Evolutionary conservation across 805 yeast species (phyloP).

Genomic region (Monosporozyma solicola): DNA sequence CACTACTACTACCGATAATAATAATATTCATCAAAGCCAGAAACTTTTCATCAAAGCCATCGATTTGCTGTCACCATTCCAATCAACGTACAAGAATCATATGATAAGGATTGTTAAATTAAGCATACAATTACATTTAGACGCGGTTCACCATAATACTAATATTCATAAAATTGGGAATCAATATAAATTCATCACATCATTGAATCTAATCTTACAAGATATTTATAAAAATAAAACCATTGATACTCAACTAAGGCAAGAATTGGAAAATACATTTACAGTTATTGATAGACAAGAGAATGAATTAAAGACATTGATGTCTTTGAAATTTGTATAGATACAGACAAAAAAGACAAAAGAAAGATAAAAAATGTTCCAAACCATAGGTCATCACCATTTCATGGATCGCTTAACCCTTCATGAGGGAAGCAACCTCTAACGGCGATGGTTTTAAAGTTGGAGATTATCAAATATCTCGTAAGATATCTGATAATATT

Average conservation of each 20-base stretch:
- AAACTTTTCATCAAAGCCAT: slow-evolving; percentile 15
- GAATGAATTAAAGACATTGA: slow-evolving; percentile 20
- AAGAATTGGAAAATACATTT: slow-evolving; percentile 12
- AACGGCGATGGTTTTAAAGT: slow-evolving; percentile 98
- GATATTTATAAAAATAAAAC: slow-evolving; percentile 9
- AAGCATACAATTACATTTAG: slow-evolving; percentile 20
- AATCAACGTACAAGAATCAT: not conserved
- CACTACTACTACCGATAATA: not conserved
- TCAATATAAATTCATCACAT: slow-evolving; percentile 24
- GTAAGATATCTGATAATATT: not conserved
- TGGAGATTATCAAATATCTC: slow-evolving; percentile 32
- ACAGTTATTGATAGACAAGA: slow-evolving; percentile 16
- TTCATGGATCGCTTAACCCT: slow-evolving; percentile 75
- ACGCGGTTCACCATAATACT: slow-evolving; percentile 2
- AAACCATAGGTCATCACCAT: slow-evolving; percentile 91
- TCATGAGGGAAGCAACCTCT: slow-evolving; percentile 63
- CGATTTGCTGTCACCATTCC: slow-evolving; percentile 10
- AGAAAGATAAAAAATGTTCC: slow-evolving; percentile 41
- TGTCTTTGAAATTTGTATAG: slow-evolving; percentile 21
- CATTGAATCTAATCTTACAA: slow-evolving; percentile 19
- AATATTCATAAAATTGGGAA: slow-evolving; percentile 4
- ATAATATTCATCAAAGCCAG: slow-evolving; percentile 10
- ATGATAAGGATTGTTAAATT: slow-evolving; percentile 16
- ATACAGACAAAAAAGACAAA: not conserved
- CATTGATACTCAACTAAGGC: slow-evolving; percentile 1